These are phyloP conservation scores for Penicillium sp. DNA, from an alignment of 2,329 filamentous ascomycete genomes.

Conservation along the genomic window DNA sequence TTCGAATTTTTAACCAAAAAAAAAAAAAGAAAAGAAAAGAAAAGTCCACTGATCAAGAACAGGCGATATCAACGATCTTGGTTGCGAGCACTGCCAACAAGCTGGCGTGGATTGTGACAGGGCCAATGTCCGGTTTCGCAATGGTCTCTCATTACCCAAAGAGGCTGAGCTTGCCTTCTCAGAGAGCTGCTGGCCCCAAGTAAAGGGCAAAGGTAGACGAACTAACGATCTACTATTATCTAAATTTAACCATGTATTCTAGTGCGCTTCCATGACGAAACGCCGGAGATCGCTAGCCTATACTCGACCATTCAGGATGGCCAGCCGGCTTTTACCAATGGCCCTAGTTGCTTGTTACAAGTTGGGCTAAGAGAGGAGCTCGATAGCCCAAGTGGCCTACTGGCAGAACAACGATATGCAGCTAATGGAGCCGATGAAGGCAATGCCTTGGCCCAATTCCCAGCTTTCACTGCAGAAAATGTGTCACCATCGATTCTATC, in stretches of 20 bases:
- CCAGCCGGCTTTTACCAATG: neutral
- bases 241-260: neutral
- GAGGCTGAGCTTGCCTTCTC: constrained; percentile 15
- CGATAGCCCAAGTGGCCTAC: neutral
- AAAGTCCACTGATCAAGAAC: neutral
- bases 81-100: constrained; percentile 18
- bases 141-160: constrained; percentile 14
- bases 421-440: neutral
- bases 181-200: constrained; percentile 14
- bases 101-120: constrained; percentile 19
- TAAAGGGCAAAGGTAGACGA: constrained; percentile 15
- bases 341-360: too few relatives aligned
- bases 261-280: constrained; percentile 27
- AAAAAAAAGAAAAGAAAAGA: too few relatives aligned
- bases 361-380: neutral
- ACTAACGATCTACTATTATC: neutral
- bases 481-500: constrained; percentile 7
- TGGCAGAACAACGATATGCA: neutral
- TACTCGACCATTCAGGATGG: constrained; percentile 7
- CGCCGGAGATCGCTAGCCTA: constrained; percentile 13
- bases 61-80: constrained; percentile 19
- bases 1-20: too few relatives aligned
- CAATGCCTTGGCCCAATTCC: neutral
- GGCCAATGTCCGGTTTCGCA: constrained; percentile 23
- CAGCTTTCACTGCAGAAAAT: neutral